Evolutionary conservation across 768 basidiomycete species (phyloP).

Genomic region (Xanthoconium stramineum): DNA sequence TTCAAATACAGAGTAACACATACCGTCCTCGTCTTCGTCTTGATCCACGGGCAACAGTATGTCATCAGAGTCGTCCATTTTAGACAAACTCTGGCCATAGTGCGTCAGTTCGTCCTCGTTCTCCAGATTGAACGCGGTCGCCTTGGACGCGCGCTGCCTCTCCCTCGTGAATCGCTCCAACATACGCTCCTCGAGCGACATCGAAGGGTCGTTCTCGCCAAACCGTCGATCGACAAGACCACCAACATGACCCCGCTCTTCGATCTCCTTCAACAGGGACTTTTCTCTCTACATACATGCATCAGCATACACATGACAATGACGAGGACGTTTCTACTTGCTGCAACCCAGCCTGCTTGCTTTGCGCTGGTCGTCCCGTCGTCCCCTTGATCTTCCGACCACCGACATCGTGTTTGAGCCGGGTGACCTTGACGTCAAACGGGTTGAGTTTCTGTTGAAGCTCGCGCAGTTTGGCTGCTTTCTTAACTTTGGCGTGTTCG

Average conservation of each 20-base stretch:
- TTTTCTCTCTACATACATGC: constrained; percentile 63
- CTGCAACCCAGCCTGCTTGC: constrained; percentile 88
- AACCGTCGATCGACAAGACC: constrained; percentile 93
- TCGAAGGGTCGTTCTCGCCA: constrained; percentile 89
- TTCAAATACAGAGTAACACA: constrained; percentile 2
- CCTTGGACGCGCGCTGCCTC: constrained; percentile 74
- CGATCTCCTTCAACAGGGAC: constrained; percentile 84
- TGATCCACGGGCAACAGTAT: constrained; percentile 53
- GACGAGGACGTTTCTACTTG: constrained; percentile 50
- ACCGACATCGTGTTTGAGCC: constrained; percentile 89
- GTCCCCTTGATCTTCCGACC: constrained; percentile 84
- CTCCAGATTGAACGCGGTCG: constrained; percentile 82
- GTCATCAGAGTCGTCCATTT: constrained; percentile 80
- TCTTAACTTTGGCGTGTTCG: constrained; percentile 82
- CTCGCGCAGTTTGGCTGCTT: constrained; percentile 72
- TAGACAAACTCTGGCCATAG: constrained; percentile 85
- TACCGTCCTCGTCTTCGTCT: constrained; percentile 49
- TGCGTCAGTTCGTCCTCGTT: constrained; percentile 90
- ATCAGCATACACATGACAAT: constrained; percentile 5
- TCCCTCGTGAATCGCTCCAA: constrained; percentile 93
- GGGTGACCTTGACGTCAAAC: constrained; percentile 91
- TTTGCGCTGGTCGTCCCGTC: constrained; percentile 78
- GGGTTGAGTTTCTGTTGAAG: constrained; percentile 88
- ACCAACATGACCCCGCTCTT: constrained; percentile 77
- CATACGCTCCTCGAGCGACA: constrained; percentile 97